A percentile compares a stretch with the other conserved stretches of the same genome.
Conservation (phyloP, 2,329 filamentous ascomycete genomes). For the Coniochaeta prunicola region DNA sequence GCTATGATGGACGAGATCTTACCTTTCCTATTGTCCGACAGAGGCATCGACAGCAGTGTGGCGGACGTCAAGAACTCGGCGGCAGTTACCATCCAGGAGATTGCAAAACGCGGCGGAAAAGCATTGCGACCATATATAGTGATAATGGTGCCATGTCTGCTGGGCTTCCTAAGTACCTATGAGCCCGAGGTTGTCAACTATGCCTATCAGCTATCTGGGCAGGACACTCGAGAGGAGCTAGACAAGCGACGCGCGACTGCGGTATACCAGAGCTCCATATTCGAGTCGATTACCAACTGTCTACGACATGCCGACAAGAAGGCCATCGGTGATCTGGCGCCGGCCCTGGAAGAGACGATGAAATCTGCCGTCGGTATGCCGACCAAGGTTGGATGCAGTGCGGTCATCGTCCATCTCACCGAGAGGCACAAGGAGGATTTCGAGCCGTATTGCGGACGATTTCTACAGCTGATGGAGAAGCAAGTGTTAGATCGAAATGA, state of each 20-base stretch:
- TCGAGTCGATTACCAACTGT: conserved; percentile 84
- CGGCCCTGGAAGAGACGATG: conserved; percentile 68
- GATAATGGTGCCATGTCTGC: conserved; percentile 70
- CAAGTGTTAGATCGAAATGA: conserved; percentile 87
- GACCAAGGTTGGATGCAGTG: conserved; percentile 85
- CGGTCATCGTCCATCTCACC: conserved; percentile 76
- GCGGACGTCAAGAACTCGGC: conserved; percentile 83
- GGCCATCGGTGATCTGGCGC: conserved; percentile 69
- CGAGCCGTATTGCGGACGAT: conserved; percentile 64
- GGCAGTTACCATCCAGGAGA: conserved; percentile 74
- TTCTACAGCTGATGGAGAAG: conserved; percentile 72
- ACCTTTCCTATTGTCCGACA: conserved; percentile 83
- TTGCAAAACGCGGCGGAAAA: conserved; percentile 82
- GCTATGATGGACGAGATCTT: conserved; percentile 81
- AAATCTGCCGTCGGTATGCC: conserved; percentile 85
- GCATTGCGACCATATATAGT: conserved; percentile 75
- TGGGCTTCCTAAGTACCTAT: conserved; percentile 77
- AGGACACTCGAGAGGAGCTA: conserved; percentile 80
- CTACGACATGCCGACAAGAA: conserved; percentile 74
- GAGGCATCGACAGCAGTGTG: conserved; percentile 81
- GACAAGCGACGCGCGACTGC: conserved; percentile 78
- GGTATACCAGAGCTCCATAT: conserved; percentile 81
- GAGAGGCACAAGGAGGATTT: conserved; percentile 73
- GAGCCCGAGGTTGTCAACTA: conserved; percentile 90
- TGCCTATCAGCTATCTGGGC: conserved; percentile 81